A percentile compares a stretch with the other conserved stretches of the same genome.
Conservation (phyloP, 2,329 filamentous ascomycete species). For the Aotearoamyces nothofagi region DNA sequence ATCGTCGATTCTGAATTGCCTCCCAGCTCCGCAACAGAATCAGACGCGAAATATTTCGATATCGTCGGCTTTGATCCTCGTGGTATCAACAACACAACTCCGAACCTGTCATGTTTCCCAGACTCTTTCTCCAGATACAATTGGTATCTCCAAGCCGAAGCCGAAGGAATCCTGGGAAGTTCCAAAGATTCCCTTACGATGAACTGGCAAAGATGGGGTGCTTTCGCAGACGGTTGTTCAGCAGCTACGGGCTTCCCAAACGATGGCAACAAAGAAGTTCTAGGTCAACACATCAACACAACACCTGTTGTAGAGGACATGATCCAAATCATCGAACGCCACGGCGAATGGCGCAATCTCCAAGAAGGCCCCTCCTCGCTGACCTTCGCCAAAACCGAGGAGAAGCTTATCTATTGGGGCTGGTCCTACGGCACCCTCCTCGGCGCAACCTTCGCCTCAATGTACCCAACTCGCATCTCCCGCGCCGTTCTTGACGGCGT, state of each 20-base stretch:
- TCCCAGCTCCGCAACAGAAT: too few relatives aligned
- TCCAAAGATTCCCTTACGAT: neutral
- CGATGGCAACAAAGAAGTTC: neutral
- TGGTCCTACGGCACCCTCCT: slow-evolving; percentile 30
- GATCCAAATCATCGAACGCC: neutral
- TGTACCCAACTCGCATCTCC: slow-evolving; percentile 24
- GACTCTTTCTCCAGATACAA: neutral
- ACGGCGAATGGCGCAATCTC: slow-evolving; percentile 1
- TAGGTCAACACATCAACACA: neutral
- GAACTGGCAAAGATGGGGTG: neutral
- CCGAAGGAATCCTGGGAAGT: slow-evolving; percentile 14
- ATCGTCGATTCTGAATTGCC: slow-evolving; percentile 18
- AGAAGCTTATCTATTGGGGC: slow-evolving; percentile 29
- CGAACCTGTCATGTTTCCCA: slow-evolving; percentile 28
- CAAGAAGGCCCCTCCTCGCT: neutral
- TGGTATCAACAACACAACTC: slow-evolving; percentile 30
- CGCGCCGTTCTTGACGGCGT: slow-evolving; percentile 20
- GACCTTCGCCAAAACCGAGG: slow-evolving; percentile 7
- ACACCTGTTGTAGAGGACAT: neutral
- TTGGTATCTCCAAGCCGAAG: neutral
- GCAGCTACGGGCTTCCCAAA: too few relatives aligned
- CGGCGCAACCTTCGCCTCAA: slow-evolving; percentile 25
- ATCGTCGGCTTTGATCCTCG: slow-evolving; percentile 29
- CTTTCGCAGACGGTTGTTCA: neutral
- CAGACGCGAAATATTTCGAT: slow-evolving; percentile 18